Conservation (phyloP, 768 basidiomycete genomes). For the Dendrothele bispora region DNA sequence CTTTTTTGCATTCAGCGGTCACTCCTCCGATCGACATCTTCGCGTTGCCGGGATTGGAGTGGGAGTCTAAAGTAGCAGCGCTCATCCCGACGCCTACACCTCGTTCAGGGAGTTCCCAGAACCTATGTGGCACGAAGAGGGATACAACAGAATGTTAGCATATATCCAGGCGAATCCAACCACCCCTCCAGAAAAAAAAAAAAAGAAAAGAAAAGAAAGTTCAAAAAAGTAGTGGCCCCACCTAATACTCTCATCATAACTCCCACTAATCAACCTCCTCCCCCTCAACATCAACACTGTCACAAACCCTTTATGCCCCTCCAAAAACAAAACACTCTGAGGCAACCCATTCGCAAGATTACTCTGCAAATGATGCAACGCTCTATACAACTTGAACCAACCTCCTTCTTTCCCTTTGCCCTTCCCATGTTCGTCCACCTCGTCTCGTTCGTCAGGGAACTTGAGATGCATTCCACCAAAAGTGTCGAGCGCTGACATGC, state of each 20-base stretch:
- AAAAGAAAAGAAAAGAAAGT: no score
- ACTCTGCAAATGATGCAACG: slow-evolving; percentile 80
- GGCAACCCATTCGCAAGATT: slow-evolving; percentile 79
- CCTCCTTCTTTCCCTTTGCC: no score
- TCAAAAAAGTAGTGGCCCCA: no score
- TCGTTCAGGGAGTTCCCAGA: slow-evolving; percentile 72
- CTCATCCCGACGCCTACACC: slow-evolving; percentile 16
- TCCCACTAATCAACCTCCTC: slow-evolving; percentile 83
- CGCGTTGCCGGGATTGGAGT: neutral
- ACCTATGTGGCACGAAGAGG: no score
- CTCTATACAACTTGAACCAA: slow-evolving; percentile 64
- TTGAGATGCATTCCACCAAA: no score
- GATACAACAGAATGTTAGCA: no score
- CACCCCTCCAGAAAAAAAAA: no score
- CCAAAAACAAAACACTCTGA: slow-evolving; percentile 75
- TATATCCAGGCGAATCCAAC: no score
- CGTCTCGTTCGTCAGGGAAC: no score
- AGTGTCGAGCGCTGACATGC: no score
- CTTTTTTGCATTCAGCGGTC: slow-evolving; percentile 67
- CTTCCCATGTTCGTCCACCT: no score
- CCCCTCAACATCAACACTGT: slow-evolving; percentile 79
- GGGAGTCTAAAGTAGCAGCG: slow-evolving; percentile 10
- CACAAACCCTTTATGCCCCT: slow-evolving; percentile 85
- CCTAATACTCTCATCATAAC: slow-evolving; percentile 91
- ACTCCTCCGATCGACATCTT: slow-evolving; percentile 16